A percentile compares a stretch with the other conserved stretches of the same genome.
Conservation (phyloP, 768 basidiomycete genomes). For the Pleurotus platypus region DNA sequence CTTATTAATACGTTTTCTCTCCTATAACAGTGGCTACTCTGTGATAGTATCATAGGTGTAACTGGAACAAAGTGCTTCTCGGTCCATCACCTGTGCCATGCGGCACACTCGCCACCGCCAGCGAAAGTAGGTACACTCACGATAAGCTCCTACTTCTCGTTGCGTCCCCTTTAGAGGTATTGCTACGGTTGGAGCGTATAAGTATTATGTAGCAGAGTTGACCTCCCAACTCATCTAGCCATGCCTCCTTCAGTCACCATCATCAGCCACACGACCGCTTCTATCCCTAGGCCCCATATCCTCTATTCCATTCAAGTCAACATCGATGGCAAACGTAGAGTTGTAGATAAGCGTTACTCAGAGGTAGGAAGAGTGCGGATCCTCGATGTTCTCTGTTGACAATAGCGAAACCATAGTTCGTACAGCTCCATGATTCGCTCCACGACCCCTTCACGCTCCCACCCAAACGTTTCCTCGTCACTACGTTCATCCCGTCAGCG, state of each 20-base stretch:
- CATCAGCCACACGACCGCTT: slow-evolving; percentile 41
- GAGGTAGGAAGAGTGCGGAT: slow-evolving; percentile 29
- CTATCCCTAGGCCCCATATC: slow-evolving; percentile 42
- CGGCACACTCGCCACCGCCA: not conserved
- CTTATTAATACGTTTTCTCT: not conserved
- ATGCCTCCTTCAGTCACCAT: slow-evolving; percentile 24
- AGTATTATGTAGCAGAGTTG: not conserved
- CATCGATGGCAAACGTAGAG: slow-evolving; percentile 27
- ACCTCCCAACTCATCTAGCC: slow-evolving; percentile 2
- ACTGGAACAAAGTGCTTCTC: not conserved
- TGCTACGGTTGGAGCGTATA: not conserved
- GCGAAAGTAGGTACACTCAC: not conserved
- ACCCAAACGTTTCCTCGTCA: slow-evolving; percentile 47
- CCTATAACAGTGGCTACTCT: not conserved
- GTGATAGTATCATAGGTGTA: not conserved
- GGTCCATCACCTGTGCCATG: not conserved
- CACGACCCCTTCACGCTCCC: slow-evolving; percentile 39
- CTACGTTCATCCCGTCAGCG: slow-evolving; percentile 44
- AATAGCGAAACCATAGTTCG: slow-evolving; percentile 23
- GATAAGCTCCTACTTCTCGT: not conserved
- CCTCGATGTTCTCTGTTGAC: not conserved
- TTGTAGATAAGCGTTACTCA: slow-evolving; percentile 37
- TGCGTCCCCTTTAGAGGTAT: not conserved
- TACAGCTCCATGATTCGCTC: slow-evolving; percentile 36
- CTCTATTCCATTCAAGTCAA: slow-evolving; percentile 38